phyloP scores from a whole-genome alignment of 2,329 filamentous ascomycete species.

The Penicillium sp. region DNA sequence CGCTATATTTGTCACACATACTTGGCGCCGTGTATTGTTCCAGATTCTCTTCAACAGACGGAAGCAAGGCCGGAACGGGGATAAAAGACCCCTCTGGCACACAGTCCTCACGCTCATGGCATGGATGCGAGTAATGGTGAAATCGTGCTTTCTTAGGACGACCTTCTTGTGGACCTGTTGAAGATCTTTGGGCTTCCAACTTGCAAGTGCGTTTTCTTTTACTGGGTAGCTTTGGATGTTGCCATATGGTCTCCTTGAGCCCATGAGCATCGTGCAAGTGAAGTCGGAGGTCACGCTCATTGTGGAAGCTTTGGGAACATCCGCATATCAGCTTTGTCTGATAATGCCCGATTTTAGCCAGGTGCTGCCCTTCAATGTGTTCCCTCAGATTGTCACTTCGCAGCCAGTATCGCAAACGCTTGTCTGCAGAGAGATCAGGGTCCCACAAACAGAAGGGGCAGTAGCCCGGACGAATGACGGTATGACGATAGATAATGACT shows the following conservation, averaged over 20 bases:
- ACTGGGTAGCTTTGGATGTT: neutral
- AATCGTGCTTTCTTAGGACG: neutral
- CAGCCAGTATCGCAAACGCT: constrained; percentile 2
- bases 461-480: constrained; percentile 3
- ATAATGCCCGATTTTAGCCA: neutral
- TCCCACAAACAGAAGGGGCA: constrained; percentile 7
- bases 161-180: neutral
- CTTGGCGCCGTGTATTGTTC: neutral
- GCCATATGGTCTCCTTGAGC: constrained; percentile 1
- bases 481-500: constrained; percentile 10
- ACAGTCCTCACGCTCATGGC: constrained; percentile 5
- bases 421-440: neutral
- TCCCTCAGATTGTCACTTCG: constrained; percentile 3
- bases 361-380: constrained; percentile 2
- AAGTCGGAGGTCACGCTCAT: constrained; percentile 2
- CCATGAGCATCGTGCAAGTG: constrained; percentile 1
- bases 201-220: constrained; percentile 1
- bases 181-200: neutral
- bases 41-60: neutral
- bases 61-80: neutral
- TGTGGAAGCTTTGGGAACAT: neutral
- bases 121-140: neutral
- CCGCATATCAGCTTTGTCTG: neutral
- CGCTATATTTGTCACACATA: neutral
- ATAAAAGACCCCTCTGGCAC: neutral